phyloP scores from a whole-genome alignment of 805 yeast genomes.

The Millerago galiae region DNA sequence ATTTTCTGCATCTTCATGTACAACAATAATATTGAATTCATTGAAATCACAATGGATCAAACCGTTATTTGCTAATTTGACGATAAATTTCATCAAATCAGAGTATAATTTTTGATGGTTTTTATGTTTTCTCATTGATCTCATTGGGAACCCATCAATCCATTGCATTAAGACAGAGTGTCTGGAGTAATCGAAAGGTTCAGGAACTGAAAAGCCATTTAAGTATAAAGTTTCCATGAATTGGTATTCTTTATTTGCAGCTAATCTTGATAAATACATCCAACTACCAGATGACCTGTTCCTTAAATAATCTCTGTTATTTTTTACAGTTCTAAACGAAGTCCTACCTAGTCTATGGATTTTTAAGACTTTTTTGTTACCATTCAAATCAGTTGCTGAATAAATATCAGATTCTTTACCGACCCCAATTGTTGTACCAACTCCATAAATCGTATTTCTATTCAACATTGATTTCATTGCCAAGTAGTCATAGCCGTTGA shows the following conservation, averaged over 20 bases:
- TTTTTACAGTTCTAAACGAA: conserved; percentile 87
- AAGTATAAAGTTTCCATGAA: conserved; percentile 73
- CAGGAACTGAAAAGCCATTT: conserved; percentile 81
- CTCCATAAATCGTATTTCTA: conserved; percentile 63
- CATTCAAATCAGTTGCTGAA: conserved; percentile 64
- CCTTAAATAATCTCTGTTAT: conserved; percentile 84
- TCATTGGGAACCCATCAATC: conserved; percentile 86
- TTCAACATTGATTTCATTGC: conserved; percentile 82
- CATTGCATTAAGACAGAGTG: conserved; percentile 93
- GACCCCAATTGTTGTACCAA: conserved; percentile 88
- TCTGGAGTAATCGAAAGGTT: conserved; percentile 82
- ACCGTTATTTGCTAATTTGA: conserved; percentile 79
- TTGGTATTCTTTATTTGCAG: conserved; percentile 88
- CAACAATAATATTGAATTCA: conserved; percentile 89
- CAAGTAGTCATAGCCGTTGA: conserved; percentile 85
- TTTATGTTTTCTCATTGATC: conserved; percentile 64
- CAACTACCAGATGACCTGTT: conserved; percentile 71
- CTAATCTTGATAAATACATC: conserved; percentile 87
- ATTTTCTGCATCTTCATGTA: conserved; percentile 45
- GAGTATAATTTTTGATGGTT: conserved; percentile 71
- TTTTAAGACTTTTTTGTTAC: conserved; percentile 69
- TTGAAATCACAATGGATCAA: conserved; percentile 96
- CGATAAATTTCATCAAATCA: conserved; percentile 81
- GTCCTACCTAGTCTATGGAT: conserved; percentile 92
- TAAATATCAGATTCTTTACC: conserved; percentile 97